Conservation (phyloP, 108 stramenopile species). For the Skeletonema menzelii region DNA sequence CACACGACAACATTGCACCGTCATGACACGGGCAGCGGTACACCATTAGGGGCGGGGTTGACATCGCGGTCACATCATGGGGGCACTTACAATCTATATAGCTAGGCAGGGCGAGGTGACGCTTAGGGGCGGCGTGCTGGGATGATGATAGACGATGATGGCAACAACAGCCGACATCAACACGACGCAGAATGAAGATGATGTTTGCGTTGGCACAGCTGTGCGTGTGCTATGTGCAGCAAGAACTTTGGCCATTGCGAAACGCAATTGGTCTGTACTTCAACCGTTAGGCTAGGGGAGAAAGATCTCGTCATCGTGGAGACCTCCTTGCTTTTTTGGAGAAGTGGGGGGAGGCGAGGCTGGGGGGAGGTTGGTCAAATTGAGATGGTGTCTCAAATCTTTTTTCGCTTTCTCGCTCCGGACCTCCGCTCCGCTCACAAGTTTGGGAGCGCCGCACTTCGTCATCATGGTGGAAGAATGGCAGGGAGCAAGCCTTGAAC, state of each 20-base stretch:
- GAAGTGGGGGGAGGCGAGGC: background rate
- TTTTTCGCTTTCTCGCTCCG: background rate
- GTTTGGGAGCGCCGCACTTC: background rate
- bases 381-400: background rate
- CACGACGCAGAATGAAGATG: background rate
- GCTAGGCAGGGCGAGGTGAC: background rate
- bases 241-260: background rate
- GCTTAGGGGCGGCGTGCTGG: background rate
- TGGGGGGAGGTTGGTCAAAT: background rate
- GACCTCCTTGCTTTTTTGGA: background rate
- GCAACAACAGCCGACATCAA: background rate
- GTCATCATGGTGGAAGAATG: too few species aligned
- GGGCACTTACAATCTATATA: background rate
- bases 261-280: background rate
- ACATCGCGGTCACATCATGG: background rate
- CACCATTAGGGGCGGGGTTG: background rate
- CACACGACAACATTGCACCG: background rate
- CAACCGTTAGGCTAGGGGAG: background rate
- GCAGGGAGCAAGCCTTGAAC: too few species aligned
- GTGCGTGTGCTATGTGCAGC: too few species aligned
- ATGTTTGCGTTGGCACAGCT: background rate
- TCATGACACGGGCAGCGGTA: background rate
- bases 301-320: background rate
- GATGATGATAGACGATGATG: background rate
- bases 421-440: background rate